Percentiles rank a stretch among this genome's conserved stretches.
Conservation (phyloP, 148 eudicot genomes). For the Nepenthes mirabilis region DNA sequence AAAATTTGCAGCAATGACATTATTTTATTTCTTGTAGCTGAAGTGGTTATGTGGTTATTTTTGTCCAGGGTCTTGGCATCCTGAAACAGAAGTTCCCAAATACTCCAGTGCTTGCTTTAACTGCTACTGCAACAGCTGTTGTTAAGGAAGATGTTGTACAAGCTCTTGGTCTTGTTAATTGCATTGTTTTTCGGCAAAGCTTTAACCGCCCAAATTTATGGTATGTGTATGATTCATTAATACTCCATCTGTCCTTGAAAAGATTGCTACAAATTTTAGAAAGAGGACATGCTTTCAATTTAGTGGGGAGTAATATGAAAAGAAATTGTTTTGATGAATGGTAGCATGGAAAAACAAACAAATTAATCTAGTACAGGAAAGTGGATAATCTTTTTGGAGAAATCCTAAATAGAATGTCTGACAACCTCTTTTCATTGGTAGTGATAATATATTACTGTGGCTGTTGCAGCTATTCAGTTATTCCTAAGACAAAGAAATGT, state of each 20-base stretch:
- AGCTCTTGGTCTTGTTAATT: constrained; percentile 91
- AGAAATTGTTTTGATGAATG: no score
- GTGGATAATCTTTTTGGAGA: no score
- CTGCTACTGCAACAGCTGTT: constrained; percentile 95
- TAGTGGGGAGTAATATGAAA: no score
- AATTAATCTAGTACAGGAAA: no score
- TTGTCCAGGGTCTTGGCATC: constrained; percentile 77
- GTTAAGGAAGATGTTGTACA: constrained; percentile 99
- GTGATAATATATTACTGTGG: background rate
- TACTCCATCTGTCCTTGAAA: background rate
- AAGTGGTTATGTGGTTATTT: background rate
- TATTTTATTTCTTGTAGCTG: background rate
- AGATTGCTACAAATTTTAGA: background rate
- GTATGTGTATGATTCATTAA: constrained; percentile 25
- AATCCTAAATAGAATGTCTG: no score
- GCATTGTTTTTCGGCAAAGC: constrained; percentile 91
- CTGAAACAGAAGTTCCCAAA: constrained; percentile 82
- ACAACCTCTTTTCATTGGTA: no score
- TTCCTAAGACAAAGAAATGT: constrained; percentile 91
- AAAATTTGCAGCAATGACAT: background rate
- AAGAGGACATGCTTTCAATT: no score
- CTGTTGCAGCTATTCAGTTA: constrained; percentile 66
- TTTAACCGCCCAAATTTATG: constrained; percentile 88
- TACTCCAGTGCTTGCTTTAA: constrained; percentile 86
- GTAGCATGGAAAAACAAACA: no score